Evolutionary conservation across 2,329 filamentous ascomycete species (phyloP).

Genomic region (Coniella lustricola): DNA sequence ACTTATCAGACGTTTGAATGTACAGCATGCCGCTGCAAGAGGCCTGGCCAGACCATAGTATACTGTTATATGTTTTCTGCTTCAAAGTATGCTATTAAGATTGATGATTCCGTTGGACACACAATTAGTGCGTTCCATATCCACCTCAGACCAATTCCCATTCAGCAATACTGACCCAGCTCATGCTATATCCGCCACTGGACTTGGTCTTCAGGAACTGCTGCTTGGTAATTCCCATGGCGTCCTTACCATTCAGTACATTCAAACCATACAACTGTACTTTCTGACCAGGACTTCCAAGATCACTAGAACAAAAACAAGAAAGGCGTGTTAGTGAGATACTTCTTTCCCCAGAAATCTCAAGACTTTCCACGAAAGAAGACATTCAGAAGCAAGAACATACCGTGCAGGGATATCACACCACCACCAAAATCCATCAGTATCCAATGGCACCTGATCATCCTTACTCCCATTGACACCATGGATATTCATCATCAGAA

Average conservation of each 20-base stretch:
- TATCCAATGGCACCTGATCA: constrained; percentile 64
- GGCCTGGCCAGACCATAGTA: too few species aligned
- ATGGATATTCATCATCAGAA: constrained; percentile 62
- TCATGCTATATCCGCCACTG: constrained; percentile 32
- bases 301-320: constrained; percentile 29
- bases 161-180: constrained; percentile 35
- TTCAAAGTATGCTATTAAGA: too few species aligned
- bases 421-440: constrained; percentile 78
- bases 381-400: background rate
- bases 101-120: too few species aligned
- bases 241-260: constrained; percentile 37
- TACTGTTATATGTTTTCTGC: too few species aligned
- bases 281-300: constrained; percentile 64
- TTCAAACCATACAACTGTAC: constrained; percentile 57
- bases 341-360: too few species aligned
- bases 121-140: background rate
- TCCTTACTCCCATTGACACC: constrained; percentile 60
- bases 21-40: too few species aligned
- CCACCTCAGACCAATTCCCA: constrained; percentile 41
- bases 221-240: constrained; percentile 40
- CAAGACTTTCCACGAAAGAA: too few species aligned
- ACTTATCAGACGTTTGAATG: too few species aligned
- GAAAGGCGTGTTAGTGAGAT: background rate
- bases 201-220: constrained; percentile 39
- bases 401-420: constrained; percentile 56